Evolutionary conservation across 306 rosid species (phyloP).

Genomic region (Dalbergia cochinchinensis): DNA sequence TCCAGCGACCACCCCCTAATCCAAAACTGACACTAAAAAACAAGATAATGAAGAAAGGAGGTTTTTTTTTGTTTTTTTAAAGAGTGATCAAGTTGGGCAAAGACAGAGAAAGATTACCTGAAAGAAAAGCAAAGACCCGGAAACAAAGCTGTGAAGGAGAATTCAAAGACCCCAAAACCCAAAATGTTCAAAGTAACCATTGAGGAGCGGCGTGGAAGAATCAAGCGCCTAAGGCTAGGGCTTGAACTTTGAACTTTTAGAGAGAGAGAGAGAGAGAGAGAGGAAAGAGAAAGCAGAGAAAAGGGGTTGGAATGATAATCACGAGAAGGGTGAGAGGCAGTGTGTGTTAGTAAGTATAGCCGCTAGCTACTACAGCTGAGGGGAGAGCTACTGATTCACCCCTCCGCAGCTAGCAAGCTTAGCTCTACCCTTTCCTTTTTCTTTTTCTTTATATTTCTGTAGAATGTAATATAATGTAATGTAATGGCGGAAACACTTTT

Average conservation of each 20-base stretch:
- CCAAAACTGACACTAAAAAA: neutral
- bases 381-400: neutral
- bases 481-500: conserved; percentile 15
- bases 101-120: conserved; percentile 47
- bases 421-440: neutral
- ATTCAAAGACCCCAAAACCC: conserved; percentile 11
- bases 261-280: neutral
- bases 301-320: conserved; percentile 61
- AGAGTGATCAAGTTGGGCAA: neutral
- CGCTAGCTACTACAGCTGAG: neutral
- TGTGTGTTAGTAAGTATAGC: conserved; percentile 11
- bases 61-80: neutral
- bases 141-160: conserved; percentile 1
- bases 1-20: conserved; percentile 9
- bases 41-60: neutral
- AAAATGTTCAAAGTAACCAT: conserved; percentile 1
- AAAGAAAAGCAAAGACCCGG: conserved; percentile 4
- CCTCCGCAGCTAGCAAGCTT: neutral
- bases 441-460: neutral
- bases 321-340: conserved; percentile 65
- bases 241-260: conserved; percentile 29
- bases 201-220: conserved; percentile 37
- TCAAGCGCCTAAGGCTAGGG: conserved; percentile 47
- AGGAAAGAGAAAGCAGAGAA: conserved; percentile 53
- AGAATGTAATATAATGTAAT: neutral